Evolutionary conservation across 768 basidiomycete genomes (phyloP).

Genomic region (Phylloporus scabripes): DNA sequence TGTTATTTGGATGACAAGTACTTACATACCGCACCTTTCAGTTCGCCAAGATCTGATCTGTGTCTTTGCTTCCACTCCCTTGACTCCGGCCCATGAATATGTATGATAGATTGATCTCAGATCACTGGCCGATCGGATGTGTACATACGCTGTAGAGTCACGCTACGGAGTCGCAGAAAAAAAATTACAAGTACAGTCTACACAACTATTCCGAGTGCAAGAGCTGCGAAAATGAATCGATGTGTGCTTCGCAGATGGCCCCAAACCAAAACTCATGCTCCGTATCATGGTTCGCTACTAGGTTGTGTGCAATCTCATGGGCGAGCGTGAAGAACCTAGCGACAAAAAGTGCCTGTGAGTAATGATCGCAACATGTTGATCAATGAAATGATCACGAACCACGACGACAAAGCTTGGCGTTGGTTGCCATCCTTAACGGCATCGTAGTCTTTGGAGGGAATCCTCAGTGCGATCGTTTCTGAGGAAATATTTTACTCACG

Average conservation of each 20-base stretch:
- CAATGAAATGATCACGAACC: neutral
- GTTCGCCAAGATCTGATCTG: too few species aligned
- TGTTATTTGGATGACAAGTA: too few species aligned
- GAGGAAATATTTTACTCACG: constrained; percentile 46
- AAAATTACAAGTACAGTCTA: neutral
- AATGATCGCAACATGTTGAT: too few species aligned
- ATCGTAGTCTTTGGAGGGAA: neutral
- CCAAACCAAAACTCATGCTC: constrained; percentile 93
- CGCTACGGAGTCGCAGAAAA: too few species aligned
- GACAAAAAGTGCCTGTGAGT: neutral
- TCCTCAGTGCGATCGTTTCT: neutral
- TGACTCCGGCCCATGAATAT: too few species aligned
- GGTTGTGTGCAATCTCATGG: constrained; percentile 87
- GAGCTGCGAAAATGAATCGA: constrained; percentile 33
- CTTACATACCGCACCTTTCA: too few species aligned
- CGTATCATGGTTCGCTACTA: constrained; percentile 75
- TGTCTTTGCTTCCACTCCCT: too few species aligned
- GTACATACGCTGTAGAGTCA: too few species aligned
- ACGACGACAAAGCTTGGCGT: neutral
- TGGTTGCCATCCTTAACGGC: neutral
- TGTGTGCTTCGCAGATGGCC: constrained; percentile 67
- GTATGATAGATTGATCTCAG: too few species aligned
- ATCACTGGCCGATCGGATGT: too few species aligned
- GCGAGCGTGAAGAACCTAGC: constrained; percentile 80
- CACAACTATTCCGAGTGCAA: too few species aligned